Evolutionary conservation across 257 asterid species (phyloP).

Genomic region (Lycium ferocissimum): DNA sequence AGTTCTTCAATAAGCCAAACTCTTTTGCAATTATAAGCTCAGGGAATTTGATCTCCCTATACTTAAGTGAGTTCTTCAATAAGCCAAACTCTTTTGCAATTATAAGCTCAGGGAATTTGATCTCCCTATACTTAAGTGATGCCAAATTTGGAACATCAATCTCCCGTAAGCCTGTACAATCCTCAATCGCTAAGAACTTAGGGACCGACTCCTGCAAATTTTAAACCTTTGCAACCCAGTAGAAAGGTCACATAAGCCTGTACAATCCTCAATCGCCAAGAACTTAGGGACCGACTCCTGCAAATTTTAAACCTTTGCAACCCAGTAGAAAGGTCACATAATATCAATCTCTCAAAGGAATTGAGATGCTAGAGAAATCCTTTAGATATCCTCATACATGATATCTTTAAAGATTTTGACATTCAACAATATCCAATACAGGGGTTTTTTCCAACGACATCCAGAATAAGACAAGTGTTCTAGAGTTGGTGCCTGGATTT

Average conservation of each 20-base stretch:
- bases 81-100: not conserved
- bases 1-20: not conserved
- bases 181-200: not conserved
- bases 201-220: not conserved
- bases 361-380: not conserved
- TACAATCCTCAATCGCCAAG: not conserved
- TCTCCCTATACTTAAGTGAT: not conserved
- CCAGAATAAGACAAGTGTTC: not conserved
- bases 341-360: not conserved
- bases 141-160: not conserved
- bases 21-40: not conserved
- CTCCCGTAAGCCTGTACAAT: not conserved
- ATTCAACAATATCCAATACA: not conserved
- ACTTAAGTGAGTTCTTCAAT: not conserved
- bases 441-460: not conserved
- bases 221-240: not conserved
- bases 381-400: not conserved
- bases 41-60: not conserved
- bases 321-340: not conserved
- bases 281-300: not conserved
- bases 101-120: not conserved
- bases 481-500: not conserved
- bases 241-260: not conserved
- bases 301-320: not conserved
- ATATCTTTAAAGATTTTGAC: not conserved